Evolutionary conservation across 768 basidiomycete species (phyloP).

Genomic region (Russula vinacea): DNA sequence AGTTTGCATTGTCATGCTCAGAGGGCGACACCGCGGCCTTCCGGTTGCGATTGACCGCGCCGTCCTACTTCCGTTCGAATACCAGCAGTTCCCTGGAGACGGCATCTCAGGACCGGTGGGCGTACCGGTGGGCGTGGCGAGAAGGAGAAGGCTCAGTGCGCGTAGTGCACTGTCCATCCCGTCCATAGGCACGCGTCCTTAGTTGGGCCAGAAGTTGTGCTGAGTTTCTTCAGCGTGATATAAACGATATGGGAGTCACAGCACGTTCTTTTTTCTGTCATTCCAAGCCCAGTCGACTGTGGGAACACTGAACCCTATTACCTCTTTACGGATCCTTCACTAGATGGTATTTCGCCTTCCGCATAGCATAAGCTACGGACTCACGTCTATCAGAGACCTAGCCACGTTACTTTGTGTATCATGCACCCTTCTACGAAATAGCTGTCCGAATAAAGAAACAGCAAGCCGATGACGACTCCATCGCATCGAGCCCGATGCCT

Average conservation of each 20-base stretch:
- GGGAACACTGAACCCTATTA: too few relatives aligned
- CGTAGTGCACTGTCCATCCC: slow-evolving; percentile 3
- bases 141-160: slow-evolving; percentile 12
- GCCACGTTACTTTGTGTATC: not conserved
- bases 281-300: not conserved
- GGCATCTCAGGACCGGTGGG: not conserved
- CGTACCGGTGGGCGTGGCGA: not conserved
- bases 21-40: slow-evolving; percentile 86
- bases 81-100: slow-evolving; percentile 27
- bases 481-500: not conserved
- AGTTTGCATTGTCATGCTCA: slow-evolving; percentile 84
- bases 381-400: not conserved
- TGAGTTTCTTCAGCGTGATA: not conserved
- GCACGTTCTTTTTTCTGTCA: not conserved
- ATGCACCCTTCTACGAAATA: too few relatives aligned
- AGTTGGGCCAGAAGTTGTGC: not conserved
- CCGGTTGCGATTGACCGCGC: slow-evolving; percentile 88
- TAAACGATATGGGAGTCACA: not conserved
- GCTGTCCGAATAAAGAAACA: too few relatives aligned
- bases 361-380: too few relatives aligned
- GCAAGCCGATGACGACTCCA: too few relatives aligned
- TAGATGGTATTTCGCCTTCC: too few relatives aligned
- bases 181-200: not conserved
- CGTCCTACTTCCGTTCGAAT: slow-evolving; percentile 73
- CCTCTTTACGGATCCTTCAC: too few relatives aligned